Conservation (phyloP, 2,329 filamentous ascomycete species). For the Colletotrichum caudatum region DNA sequence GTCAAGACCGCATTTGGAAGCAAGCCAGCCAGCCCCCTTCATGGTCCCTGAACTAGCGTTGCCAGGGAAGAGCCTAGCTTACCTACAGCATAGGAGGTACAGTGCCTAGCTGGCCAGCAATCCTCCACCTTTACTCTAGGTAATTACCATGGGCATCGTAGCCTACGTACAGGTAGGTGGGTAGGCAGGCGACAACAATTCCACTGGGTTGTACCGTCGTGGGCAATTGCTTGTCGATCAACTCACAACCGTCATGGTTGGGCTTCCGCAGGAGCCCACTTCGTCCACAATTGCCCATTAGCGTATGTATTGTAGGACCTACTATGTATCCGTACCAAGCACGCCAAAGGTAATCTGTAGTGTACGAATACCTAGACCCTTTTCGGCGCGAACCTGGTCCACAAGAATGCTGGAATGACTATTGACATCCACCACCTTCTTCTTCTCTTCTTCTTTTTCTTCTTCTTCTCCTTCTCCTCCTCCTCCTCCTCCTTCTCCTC, state of each 20-base stretch:
- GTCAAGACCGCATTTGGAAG: not conserved
- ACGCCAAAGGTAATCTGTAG: no score
- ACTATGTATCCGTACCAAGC: no score
- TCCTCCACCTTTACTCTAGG: no score
- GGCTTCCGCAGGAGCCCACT: slow-evolving; percentile 1
- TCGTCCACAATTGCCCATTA: not conserved
- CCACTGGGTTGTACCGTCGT: slow-evolving; percentile 20
- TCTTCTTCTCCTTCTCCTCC: no score
- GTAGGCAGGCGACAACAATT: slow-evolving; percentile 14
- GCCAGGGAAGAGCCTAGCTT: slow-evolving; percentile 26
- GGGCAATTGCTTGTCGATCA: slow-evolving; percentile 37
- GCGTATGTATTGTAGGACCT: no score
- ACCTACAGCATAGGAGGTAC: no score
- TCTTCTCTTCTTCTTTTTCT: not conserved
- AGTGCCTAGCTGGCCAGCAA: not conserved
- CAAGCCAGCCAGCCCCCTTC: slow-evolving; percentile 31
- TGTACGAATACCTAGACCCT: slow-evolving; percentile 13
- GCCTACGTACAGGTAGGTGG: no score
- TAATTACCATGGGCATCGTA: no score
- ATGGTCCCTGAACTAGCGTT: slow-evolving; percentile 35
- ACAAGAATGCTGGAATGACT: slow-evolving; percentile 13
- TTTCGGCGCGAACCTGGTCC: slow-evolving; percentile 12
- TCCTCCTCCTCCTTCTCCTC: no score
- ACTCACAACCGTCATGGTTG: slow-evolving; percentile 10
- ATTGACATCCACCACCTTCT: slow-evolving; percentile 8